Evolutionary conservation across 495 filamentous ascomycete species (phyloP).

Genomic region (Penicillium lagena): DNA sequence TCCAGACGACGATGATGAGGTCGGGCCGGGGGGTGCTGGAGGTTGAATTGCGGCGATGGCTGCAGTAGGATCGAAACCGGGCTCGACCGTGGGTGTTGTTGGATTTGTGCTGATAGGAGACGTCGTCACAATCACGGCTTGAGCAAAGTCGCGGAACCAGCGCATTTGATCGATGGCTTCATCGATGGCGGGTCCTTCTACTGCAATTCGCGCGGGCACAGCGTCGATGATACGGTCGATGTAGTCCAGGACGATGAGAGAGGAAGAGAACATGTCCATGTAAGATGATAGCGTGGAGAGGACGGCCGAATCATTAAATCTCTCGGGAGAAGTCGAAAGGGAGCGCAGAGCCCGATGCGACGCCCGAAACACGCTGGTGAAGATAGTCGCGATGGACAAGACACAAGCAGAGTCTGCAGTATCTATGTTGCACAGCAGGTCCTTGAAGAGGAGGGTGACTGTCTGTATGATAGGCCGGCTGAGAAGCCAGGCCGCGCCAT

Average conservation of each 20-base stretch:
- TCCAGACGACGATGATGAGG: not conserved
- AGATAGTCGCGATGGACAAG: slow-evolving; percentile 33
- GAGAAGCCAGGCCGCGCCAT: slow-evolving; percentile 52
- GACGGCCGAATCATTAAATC: slow-evolving; percentile 33
- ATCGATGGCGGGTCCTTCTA: not conserved
- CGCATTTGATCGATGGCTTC: slow-evolving; percentile 19
- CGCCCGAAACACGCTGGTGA: slow-evolving; percentile 37
- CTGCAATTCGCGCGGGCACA: not conserved
- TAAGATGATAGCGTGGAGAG: slow-evolving; percentile 34
- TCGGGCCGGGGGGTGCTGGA: not conserved
- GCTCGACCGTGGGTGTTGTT: not conserved
- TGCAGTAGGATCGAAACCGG: not conserved
- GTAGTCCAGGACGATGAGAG: slow-evolving; percentile 48
- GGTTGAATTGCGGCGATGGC: not conserved
- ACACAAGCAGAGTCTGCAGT: slow-evolving; percentile 37
- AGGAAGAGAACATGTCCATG: slow-evolving; percentile 38
- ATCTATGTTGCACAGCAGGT: slow-evolving; percentile 44
- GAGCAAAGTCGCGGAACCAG: slow-evolving; percentile 26
- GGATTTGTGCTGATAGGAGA: too few relatives aligned
- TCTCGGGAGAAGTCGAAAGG: slow-evolving; percentile 19
- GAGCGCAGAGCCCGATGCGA: slow-evolving; percentile 29
- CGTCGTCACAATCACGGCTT: too few relatives aligned
- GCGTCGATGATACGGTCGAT: slow-evolving; percentile 29
- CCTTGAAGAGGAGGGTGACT: slow-evolving; percentile 32
- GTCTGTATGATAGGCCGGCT: slow-evolving; percentile 50